phyloP scores from a whole-genome alignment of 139 green algal genomes.

The Volvox reticuliferus region DNA sequence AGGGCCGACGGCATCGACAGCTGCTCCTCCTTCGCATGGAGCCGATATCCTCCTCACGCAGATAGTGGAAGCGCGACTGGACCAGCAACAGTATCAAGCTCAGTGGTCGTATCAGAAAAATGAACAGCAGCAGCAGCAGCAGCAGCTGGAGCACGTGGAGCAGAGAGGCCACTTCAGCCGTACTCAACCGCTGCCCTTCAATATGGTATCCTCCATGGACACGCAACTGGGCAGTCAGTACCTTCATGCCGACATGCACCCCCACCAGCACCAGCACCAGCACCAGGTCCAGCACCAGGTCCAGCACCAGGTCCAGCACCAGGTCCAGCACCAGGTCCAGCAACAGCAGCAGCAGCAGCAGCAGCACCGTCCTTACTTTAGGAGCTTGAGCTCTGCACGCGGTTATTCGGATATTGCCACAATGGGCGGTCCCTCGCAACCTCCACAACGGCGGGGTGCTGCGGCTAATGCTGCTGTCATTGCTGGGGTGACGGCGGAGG shows the following conservation, averaged over 20 bases:
- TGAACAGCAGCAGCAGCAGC: background rate
- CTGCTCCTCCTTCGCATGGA: background rate
- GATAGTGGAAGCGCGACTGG: background rate
- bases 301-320: background rate
- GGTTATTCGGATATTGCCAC: too few relatives aligned
- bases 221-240: background rate
- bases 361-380: background rate
- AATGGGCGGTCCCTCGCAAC: too few relatives aligned
- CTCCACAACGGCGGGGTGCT: too few relatives aligned
- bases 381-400: too few relatives aligned
- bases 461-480: too few relatives aligned
- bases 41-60: too few relatives aligned
- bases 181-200: too few relatives aligned
- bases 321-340: background rate
- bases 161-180: background rate
- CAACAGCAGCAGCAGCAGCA: constrained; percentile 7
- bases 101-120: constrained; percentile 19
- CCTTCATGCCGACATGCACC: background rate
- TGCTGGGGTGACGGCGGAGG: background rate
- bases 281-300: background rate
- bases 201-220: too few relatives aligned
- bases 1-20: background rate
- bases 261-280: constrained; percentile 14
- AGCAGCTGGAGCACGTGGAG: background rate
- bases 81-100: background rate